Percentiles rank a stretch among this genome's conserved stretches.
Conservation (phyloP, 2,329 filamentous ascomycete genomes). For the Elsinoe perseae region DNA sequence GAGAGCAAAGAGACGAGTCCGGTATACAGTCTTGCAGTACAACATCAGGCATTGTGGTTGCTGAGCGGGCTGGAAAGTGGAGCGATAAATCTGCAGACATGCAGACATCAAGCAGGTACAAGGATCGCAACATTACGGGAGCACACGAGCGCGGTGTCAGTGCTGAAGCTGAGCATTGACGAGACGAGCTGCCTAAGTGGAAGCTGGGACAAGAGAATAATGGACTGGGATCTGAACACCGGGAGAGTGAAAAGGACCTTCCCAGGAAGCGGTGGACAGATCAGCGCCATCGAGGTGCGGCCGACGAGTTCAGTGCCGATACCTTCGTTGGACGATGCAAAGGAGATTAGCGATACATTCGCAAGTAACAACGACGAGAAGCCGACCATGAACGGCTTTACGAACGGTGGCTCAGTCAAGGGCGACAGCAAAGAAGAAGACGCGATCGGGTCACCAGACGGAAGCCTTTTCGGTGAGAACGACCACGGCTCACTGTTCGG, state of each 20-base stretch:
- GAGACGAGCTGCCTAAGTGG: constrained; percentile 84
- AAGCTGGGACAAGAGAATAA: constrained; percentile 90
- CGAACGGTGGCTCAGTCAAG: constrained; percentile 31
- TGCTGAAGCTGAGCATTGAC: constrained; percentile 71
- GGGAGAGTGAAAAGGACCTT: constrained; percentile 70
- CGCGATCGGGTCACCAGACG: constrained; percentile 56
- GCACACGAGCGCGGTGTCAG: constrained; percentile 87
- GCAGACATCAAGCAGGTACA: constrained; percentile 90
- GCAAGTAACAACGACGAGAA: constrained; percentile 65
- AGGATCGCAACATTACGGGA: constrained; percentile 71
- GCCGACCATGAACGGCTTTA: constrained; percentile 49
- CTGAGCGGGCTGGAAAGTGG: constrained; percentile 86
- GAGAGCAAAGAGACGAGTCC: constrained; percentile 57
- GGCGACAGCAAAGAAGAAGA: constrained; percentile 38
- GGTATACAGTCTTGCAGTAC: constrained; percentile 87
- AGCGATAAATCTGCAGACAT: constrained; percentile 84
- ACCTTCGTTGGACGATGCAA: constrained; percentile 60
- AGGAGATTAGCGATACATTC: constrained; percentile 58
- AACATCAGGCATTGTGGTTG: constrained; percentile 84
- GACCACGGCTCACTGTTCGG: constrained; percentile 73
- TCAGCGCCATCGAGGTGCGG: constrained; percentile 78
- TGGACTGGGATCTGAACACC: constrained; percentile 91
- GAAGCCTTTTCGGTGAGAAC: constrained; percentile 73
- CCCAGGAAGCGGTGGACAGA: constrained; percentile 69
- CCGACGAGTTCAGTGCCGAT: constrained; percentile 69